Evolutionary conservation across 2,329 filamentous ascomycete genomes (phyloP), one percentile per base, ranked within the genome.

Genomic region (Diaporthe australafricana): DNA sequence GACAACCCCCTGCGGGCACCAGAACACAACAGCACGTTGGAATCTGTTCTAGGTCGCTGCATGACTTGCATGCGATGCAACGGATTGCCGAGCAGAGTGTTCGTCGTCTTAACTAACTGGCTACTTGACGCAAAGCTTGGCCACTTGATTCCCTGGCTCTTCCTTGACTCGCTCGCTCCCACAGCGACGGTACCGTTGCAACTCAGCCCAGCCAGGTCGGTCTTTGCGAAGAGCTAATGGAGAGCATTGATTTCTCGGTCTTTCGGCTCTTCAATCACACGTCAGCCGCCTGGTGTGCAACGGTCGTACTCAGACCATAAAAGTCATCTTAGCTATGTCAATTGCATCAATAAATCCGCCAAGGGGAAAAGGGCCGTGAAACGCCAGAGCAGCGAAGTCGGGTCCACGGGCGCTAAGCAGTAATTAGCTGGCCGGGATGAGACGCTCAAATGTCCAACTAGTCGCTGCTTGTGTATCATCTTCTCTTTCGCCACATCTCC

Each of bases 111-210:
- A 25, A 63, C 30, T 35, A 25, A 17, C 20, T 17, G 27, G 42
- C 6, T 48, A 25, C 60, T 63, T 63, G 60, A 35, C 60, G 32
- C 60, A 63, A 63, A 63, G 60, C 60, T 63, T 63, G 60, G 60
- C 60, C 9, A 16, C 30, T 25, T 5, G 7, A 48, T 17, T 11
- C 60, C 47, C 42, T 30, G 47, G 60, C 60, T 45, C 42, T 35
- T 17, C 22, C 11, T 25, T 22, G 53, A 25, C 27, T 62, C 42
- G 38, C 27, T 62, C 42, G 38, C 20, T 32, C 27, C 35, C 27
- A 30, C 27, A 6, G 20, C 20, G 27, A 12, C 12, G 48, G 12
- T 20, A 47, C n/a, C n/a, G n/a, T n/a, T 47, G 8, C 16, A 7
- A 30, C 12, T 17, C 42, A 48, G 27, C 42, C 60, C 40, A 32